These are phyloP conservation scores for Sedum album DNA, from an alignment of 164 flowering plant genomes.

Conservation along the genomic window DNA sequence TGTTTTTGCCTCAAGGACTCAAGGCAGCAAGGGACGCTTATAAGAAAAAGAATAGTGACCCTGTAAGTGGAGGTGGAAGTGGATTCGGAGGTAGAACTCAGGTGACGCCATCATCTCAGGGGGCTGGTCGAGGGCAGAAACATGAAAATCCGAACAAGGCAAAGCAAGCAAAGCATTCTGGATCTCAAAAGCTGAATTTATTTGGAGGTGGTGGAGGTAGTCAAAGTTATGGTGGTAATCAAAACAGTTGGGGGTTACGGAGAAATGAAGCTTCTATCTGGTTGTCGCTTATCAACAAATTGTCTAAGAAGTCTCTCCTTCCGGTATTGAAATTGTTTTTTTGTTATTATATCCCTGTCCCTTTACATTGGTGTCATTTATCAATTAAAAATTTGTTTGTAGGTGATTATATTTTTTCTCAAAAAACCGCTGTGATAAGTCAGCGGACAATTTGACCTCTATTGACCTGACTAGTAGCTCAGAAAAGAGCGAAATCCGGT, in stretches of 20 bases:
- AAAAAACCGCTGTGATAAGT: slow-evolving; percentile 94
- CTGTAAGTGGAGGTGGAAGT: slow-evolving; percentile 13
- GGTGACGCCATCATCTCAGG: slow-evolving; percentile 34
- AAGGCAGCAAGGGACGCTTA: slow-evolving; percentile 72
- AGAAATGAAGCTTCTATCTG: slow-evolving; percentile 76
- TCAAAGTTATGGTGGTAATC: slow-evolving; percentile 33
- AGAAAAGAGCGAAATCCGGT: slow-evolving; percentile 91
- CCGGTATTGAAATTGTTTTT: background rate
- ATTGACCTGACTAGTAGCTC: slow-evolving; percentile 81
- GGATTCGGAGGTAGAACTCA: slow-evolving; percentile 35
- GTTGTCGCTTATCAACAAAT: slow-evolving; percentile 73
- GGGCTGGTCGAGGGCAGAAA: slow-evolving; percentile 39
- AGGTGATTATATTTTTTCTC: slow-evolving; percentile 98
- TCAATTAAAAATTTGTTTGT: slow-evolving; percentile 12
- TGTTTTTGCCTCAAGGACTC: slow-evolving; percentile 59
- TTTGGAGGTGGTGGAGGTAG: slow-evolving; percentile 33
- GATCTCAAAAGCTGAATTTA: slow-evolving; percentile 27
- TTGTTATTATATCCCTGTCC: background rate
- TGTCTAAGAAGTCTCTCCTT: slow-evolving; percentile 38
- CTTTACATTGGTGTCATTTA: background rate
- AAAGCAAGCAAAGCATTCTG: slow-evolving; percentile 69
- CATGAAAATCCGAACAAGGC: slow-evolving; percentile 46
- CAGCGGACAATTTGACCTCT: slow-evolving; percentile 67
- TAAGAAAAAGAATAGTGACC: slow-evolving; percentile 55
- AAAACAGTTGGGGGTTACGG: slow-evolving; percentile 49